These are phyloP conservation scores for Globisporangium lucens DNA, from an alignment of 352 stramenopile genomes.

Conservation along the genomic window DNA sequence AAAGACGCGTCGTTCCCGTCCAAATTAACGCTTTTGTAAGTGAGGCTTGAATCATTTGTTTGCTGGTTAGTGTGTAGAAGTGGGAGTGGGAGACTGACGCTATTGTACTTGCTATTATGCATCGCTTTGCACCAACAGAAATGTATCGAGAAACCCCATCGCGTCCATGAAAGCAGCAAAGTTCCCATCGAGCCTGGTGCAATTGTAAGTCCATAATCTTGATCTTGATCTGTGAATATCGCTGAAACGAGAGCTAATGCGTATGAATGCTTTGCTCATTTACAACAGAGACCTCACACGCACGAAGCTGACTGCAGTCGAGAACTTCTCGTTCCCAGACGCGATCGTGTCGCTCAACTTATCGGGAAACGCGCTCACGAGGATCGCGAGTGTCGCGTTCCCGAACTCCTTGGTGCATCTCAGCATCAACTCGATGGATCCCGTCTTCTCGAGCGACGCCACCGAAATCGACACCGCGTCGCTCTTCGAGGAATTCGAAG, in stretches of 20 bases:
- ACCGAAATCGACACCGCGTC: not conserved
- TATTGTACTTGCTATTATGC: not conserved
- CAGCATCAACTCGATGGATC: slow-evolving; percentile 18
- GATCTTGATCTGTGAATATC: not conserved
- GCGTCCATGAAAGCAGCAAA: slow-evolving; percentile 21
- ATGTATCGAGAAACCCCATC: slow-evolving; percentile 37
- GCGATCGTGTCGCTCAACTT: slow-evolving; percentile 31
- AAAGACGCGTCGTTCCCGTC: slow-evolving; percentile 2
- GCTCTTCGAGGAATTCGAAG: slow-evolving; percentile 35
- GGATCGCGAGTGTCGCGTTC: slow-evolving; percentile 33
- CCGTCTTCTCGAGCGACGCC: slow-evolving; percentile 3
- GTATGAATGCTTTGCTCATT: not conserved
- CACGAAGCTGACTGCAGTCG: slow-evolving; percentile 24
- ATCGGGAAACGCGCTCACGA: slow-evolving; percentile 33
- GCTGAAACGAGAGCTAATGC: not conserved
- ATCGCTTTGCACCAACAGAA: slow-evolving; percentile 14
- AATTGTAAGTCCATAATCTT: slow-evolving; percentile 25
- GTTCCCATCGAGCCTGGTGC: slow-evolving; percentile 25
- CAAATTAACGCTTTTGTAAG: slow-evolving; percentile 8
- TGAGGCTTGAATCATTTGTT: no score
- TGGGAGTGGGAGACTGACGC: not conserved
- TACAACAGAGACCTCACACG: slow-evolving; percentile 17
- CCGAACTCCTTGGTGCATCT: slow-evolving; percentile 24
- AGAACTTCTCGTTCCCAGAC: slow-evolving; percentile 34
- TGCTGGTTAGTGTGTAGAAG: not conserved